Evolutionary conservation across 805 yeast species (phyloP).

Genomic region (Ogataea nakhonphanomensis): DNA sequence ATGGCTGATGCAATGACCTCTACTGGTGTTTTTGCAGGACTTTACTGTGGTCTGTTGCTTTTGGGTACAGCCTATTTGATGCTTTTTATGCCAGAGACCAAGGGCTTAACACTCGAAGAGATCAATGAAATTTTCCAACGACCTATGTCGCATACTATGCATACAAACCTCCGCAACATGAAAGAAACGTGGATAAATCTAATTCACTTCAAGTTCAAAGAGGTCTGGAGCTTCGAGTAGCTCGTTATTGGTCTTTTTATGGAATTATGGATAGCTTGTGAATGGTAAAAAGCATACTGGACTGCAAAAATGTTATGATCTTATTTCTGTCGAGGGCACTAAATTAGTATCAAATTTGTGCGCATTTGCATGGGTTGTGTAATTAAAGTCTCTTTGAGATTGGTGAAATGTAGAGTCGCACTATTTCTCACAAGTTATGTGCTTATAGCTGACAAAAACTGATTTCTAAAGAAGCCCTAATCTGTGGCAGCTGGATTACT

Average conservation of each 20-base stretch:
- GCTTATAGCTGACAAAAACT: too few species aligned
- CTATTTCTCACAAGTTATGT: too few species aligned
- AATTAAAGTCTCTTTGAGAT: too few species aligned
- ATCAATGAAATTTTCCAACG: constrained; percentile 62
- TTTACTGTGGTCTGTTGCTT: constrained; percentile 62
- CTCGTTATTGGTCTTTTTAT: not conserved
- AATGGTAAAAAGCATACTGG: too few species aligned
- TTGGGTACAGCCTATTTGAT: constrained; percentile 49
- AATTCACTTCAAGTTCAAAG: constrained; percentile 9
- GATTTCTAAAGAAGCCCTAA: too few species aligned
- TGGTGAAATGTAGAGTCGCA: too few species aligned
- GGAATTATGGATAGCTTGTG: too few species aligned
- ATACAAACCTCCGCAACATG: constrained; percentile 9
- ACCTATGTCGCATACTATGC: constrained; percentile 25
- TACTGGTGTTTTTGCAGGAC: constrained; percentile 62
- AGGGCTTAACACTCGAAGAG: constrained; percentile 71
- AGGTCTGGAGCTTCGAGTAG: constrained; percentile 6
- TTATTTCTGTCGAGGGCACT: too few species aligned
- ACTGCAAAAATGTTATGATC: too few species aligned
- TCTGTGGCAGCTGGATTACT: too few species aligned
- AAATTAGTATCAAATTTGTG: too few species aligned
- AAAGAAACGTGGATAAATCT: constrained; percentile 10
- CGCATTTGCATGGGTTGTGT: too few species aligned
- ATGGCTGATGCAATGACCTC: constrained; percentile 63
- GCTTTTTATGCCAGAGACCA: constrained; percentile 70